Evolutionary conservation across 495 filamentous ascomycete species (phyloP), one percentile per base, ranked within the genome.

Genomic region (Penicillium macrosclerotiorum): DNA sequence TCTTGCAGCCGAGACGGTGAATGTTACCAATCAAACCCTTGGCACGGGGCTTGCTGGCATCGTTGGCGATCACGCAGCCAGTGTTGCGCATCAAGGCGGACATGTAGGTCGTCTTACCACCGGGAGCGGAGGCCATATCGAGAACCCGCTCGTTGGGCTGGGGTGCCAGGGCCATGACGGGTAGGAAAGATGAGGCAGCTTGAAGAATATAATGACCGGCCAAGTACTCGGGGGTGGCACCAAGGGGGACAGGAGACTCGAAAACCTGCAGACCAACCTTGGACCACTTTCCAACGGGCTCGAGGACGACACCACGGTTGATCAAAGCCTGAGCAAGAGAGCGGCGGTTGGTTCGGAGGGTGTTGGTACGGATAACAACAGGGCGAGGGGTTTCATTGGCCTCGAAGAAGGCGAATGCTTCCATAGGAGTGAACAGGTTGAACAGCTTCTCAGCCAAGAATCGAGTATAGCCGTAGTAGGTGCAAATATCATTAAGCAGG

Each of bases 21-120:
- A 97, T 89, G 71, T 98, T 98, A 70, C 93, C 93, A 57, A 97
- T 96, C 46, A 98, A 65, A 87, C 88, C 94, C 72, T 96, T 96
- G 20, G 92, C 79, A 79, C 93, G 88, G 27, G 81, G 65, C 59
- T 95, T 95, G 76, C 86, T 96, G 61, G 83, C 81, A 82, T 98
- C 93, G 72, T 97, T 97, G 54, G 93, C 93, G 63, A 97, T 93
- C 38, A 98, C 86, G 50, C 82, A 87, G 39, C 93, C 93, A 1
- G 94, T 97, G 68, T 98, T 98, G 65, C 92, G 94, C 93, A 98
- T 97, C 51, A 98, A 68, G 0, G 94, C 93, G 11, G 93, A 88
- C 59, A 96, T 89, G 64, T 97, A 89, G 3, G 94, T 96, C 6
- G 90, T 95, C 71, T 98, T 98, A 65, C 93, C 93, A 70, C 93